Evolutionary conservation across 805 yeast species (phyloP), one percentile per base, ranked within the genome.

Genomic region (Schizosaccharomyces pombe): DNA sequence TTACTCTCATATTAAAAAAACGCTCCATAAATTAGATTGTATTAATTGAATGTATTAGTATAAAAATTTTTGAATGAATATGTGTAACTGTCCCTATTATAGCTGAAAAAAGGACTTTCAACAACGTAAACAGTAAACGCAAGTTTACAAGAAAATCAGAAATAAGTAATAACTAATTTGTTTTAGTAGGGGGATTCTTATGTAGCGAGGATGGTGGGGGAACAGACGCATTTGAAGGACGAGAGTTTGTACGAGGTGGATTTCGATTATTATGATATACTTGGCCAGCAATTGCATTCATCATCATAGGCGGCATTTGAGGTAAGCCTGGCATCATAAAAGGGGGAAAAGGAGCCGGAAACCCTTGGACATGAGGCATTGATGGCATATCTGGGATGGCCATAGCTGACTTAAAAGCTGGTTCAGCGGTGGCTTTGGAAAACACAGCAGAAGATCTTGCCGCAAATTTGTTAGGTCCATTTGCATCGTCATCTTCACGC

Each of bases 311-410:
- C 14, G 49, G 49, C 28, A 43, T 43, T 22, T 37, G 43, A 9
- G 49, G 49, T 16, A 43, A 26, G 5, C 49, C 49, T 5, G 49
- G 49, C 28, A 43, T 43, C 49, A 43, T 43, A 19, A 43, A 43
- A 43, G 49, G 49, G 14, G 49, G 49, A 43, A 43, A 43, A 16
- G 49, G 49, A n/a, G 49, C 30, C 8, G 43, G 43, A 4, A 37
- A 37, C 8, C 43, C 43, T 4, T 37, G 43, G 11, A 37, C n/a
- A 14, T 37, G 43, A 37, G 43, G 43, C 22, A 37, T 16, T n/a
- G 43, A 24, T 4, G 43, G 43, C 43, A 37, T 37, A 1, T 24
- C 43, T 16, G 43, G 43, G 22, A 37, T 11, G 4, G 43, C 22
- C 43, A 37, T 37, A 12, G 24, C 43, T 16, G 43, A 24, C 4